Conservation (phyloP, 768 basidiomycete genomes). For the Chalciporus piperatus region DNA sequence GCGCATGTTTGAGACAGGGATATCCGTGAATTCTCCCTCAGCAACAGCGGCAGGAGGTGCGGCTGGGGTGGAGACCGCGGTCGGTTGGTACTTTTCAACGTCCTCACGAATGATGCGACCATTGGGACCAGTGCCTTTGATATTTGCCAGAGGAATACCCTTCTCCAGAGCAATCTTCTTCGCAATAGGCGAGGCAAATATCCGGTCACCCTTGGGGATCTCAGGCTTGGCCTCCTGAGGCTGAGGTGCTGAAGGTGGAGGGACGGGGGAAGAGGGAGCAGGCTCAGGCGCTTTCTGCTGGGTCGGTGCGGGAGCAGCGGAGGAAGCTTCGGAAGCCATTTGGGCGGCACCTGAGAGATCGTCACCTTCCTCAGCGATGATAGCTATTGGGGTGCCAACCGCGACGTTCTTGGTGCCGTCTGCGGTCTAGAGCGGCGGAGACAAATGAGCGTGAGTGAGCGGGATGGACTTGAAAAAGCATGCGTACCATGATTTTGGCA, state of each 20-base stretch:
- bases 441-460: not conserved
- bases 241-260: conserved; percentile 33
- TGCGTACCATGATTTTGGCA: conserved; percentile 90
- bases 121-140: conserved; percentile 92
- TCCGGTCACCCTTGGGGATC: conserved; percentile 67
- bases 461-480: conserved; percentile 1
- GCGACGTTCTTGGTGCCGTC: conserved; percentile 86
- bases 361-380: conserved; percentile 93
- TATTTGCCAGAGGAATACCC: conserved; percentile 83
- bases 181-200: conserved; percentile 94
- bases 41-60: conserved; percentile 39
- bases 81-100: conserved; percentile 82
- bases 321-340: conserved; percentile 60
- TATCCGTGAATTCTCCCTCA: conserved; percentile 75
- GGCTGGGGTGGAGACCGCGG: conserved; percentile 34
- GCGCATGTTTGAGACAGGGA: conserved; percentile 91
- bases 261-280: conserved; percentile 35
- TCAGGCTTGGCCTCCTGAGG: conserved; percentile 50
- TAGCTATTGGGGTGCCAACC: conserved; percentile 88
- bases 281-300: conserved; percentile 42
- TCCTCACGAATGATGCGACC: conserved; percentile 95
- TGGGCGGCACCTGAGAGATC: conserved; percentile 82
- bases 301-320: conserved; percentile 34
- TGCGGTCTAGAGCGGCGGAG: conserved; percentile 46
- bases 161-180: conserved; percentile 96